A percentile compares a stretch with the other conserved stretches of the same genome.
phyloP scores from a whole-genome alignment of 2,329 filamentous ascomycete species.

The Microdochium bolleyi region DNA sequence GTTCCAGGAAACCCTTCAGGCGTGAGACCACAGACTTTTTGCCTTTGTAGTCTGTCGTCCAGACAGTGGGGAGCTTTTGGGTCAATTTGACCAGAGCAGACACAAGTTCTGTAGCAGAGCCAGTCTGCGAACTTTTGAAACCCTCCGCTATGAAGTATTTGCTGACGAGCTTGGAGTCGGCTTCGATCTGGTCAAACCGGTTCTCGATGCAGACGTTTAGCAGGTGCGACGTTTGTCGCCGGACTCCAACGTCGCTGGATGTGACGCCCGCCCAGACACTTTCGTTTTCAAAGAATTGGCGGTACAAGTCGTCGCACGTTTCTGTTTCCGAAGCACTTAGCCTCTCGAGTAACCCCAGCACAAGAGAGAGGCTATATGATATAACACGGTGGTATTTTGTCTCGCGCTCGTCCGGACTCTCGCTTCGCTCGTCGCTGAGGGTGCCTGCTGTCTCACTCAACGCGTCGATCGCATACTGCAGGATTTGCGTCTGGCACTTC shows the following conservation, averaged over 20 bases:
- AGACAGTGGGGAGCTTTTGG: conserved; percentile 56
- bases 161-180: conserved; percentile 41
- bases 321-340: conserved; percentile 43
- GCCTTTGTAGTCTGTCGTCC: conserved; percentile 54
- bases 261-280: conserved; percentile 60
- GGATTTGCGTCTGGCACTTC: conserved; percentile 70
- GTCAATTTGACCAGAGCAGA: conserved; percentile 62
- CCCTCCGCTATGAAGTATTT: conserved; percentile 63
- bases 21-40: conserved; percentile 47
- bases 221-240: conserved; percentile 43
- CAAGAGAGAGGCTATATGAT: conserved; percentile 44
- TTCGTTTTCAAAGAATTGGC: conserved; percentile 58
- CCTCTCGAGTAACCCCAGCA: conserved; percentile 42
- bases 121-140: conserved; percentile 62
- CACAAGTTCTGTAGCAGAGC: conserved; percentile 66
- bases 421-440: conserved; percentile 81
- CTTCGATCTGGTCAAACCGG: conserved; percentile 35
- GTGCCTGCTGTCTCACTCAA: conserved; percentile 74
- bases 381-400: conserved; percentile 77
- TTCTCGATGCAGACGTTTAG: conserved; percentile 39
- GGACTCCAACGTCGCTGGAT: conserved; percentile 46
- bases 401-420: conserved; percentile 75
- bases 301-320: conserved; percentile 54
- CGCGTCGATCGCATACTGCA: conserved; percentile 75
- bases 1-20: conserved; percentile 66